Evolutionary conservation across 352 stramenopile genomes (phyloP), one percentile per base, ranked within the genome.

Genomic region (Thalassiosira mediterranea): DNA sequence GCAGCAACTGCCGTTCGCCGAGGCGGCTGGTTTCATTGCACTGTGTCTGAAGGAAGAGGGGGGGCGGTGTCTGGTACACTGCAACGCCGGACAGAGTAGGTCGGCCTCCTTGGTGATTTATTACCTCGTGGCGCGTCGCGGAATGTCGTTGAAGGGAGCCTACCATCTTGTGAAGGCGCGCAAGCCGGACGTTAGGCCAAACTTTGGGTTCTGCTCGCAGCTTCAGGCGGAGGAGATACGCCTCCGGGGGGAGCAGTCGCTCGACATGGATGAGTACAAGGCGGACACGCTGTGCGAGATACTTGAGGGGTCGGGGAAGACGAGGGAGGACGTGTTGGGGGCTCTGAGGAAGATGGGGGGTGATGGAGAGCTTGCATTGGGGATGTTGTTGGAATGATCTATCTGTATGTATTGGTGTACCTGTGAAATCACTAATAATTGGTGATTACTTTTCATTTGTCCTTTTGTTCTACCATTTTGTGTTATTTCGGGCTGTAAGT

Each of bases 181-280:
- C 17, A 53, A 53, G 44, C 44, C 44, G 15, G 44, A 53, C 44
- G 17, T 53, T 7, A 8, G 21, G 8, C 44, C 44, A n/a, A 53
- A 53, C 17, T 53, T 21, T 53, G 44, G 44, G 19, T 53, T 53
- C 21, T 53, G 44, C 7, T 53, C 44, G 17, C 44, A 53, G 44
- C 44, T 53, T 5, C 15, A 53, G 44, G 44, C 44, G 44, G 19
- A 10, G 21, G 44, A 53, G 21, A 53, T 29, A n/a, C 4, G 5
- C 4, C 17, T 53, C 5, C 7, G 15, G 10, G 10, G 5, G 7
- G 44, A 53, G 8, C 17, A 7, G 5, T 25, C 44, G 10, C 17
- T 53, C 8, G 21, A 53, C 19, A 29, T 28, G 21, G 44, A 53
- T n/a, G 44, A 28, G 5, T 53, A 53, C 44, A 53, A 53, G 21